phyloP scores from a whole-genome alignment of 1,284 basidiomycete species.

The Sporisorium graminicola region DNA sequence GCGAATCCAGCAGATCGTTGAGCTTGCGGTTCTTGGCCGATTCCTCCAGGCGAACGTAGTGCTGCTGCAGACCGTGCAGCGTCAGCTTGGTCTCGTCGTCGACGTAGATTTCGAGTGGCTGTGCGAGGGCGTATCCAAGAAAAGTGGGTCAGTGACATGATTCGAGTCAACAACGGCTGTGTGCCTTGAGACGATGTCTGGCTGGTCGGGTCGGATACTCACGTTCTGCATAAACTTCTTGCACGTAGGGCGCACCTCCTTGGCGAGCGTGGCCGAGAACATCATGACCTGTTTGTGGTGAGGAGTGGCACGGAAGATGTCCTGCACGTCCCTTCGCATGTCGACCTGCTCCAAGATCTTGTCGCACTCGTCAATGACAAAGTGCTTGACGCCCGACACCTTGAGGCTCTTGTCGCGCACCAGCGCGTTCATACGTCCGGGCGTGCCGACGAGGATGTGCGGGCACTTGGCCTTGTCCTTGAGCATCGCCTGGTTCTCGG shows the following conservation, averaged over 20 bases:
- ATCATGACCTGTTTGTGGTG: constrained; percentile 99
- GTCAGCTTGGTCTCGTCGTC: constrained; percentile 99
- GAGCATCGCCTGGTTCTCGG: constrained; percentile 92
- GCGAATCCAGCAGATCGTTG: constrained; percentile 92
- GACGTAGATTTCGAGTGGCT: constrained; percentile 99
- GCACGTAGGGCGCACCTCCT: constrained; percentile 96
- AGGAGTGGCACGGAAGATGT: constrained; percentile 99
- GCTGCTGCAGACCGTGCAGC: constrained; percentile 97
- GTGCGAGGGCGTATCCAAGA: constrained; percentile 2
- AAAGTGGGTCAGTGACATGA: neutral
- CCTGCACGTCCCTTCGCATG: constrained; percentile 99
- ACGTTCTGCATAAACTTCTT: constrained; percentile 99
- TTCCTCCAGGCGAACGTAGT: constrained; percentile 89
- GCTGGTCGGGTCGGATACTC: constrained; percentile 71
- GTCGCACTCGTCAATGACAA: constrained; percentile 99
- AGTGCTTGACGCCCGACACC: constrained; percentile 76
- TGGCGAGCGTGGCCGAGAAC: constrained; percentile 98
- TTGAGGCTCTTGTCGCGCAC: constrained; percentile 69
- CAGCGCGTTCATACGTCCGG: constrained; percentile 75
- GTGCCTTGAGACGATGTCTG: too few relatives aligned
- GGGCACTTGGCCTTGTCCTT: constrained; percentile 98
- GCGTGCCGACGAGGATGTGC: constrained; percentile 98
- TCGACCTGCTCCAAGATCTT: constrained; percentile 99
- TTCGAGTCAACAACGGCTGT: neutral
- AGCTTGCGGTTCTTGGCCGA: constrained; percentile 96